These are phyloP conservation scores for Metschnikowia baotianmanensis DNA, from an alignment of 805 yeast species.

Conservation along the genomic window DNA sequence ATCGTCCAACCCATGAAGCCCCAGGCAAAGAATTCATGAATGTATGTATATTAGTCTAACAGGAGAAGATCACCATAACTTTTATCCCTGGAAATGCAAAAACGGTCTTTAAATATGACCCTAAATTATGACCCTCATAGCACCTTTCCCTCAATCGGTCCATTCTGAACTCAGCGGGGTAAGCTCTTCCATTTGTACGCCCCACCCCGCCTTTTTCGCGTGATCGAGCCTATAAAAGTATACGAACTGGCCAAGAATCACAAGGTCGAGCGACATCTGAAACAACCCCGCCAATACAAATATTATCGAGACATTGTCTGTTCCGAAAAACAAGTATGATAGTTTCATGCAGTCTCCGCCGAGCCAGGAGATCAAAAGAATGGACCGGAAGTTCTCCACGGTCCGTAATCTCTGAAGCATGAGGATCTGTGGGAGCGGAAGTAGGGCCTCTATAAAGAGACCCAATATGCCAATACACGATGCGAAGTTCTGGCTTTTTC, in stretches of 20 bases:
- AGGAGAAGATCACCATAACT: too few relatives aligned
- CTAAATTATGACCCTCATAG: background rate
- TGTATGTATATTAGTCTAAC: too few relatives aligned
- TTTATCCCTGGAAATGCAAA: too few relatives aligned
- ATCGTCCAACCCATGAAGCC: too few relatives aligned
- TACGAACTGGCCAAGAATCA: constrained; percentile 70
- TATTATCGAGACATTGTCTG: constrained; percentile 60
- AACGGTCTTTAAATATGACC: background rate
- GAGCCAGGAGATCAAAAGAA: constrained; percentile 78
- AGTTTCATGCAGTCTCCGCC: constrained; percentile 85
- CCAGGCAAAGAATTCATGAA: too few relatives aligned
- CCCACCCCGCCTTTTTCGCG: background rate
- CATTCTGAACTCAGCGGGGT: background rate
- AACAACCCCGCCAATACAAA: constrained; percentile 71
- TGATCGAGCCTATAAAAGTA: constrained; percentile 46
- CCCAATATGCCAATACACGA: constrained; percentile 58
- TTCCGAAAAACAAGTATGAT: constrained; percentile 71
- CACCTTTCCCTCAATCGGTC: background rate
- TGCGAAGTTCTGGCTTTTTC: constrained; percentile 38
- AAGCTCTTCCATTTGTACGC: constrained; percentile 13
- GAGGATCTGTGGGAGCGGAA: constrained; percentile 79
- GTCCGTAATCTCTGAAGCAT: constrained; percentile 62
- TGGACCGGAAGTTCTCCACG: constrained; percentile 74
- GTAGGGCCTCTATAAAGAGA: constrained; percentile 64
- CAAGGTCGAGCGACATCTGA: constrained; percentile 72